These are phyloP conservation scores for Stylonectria norvegica DNA, from an alignment of 2,329 filamentous ascomycete species.

Conservation along the genomic window DNA sequence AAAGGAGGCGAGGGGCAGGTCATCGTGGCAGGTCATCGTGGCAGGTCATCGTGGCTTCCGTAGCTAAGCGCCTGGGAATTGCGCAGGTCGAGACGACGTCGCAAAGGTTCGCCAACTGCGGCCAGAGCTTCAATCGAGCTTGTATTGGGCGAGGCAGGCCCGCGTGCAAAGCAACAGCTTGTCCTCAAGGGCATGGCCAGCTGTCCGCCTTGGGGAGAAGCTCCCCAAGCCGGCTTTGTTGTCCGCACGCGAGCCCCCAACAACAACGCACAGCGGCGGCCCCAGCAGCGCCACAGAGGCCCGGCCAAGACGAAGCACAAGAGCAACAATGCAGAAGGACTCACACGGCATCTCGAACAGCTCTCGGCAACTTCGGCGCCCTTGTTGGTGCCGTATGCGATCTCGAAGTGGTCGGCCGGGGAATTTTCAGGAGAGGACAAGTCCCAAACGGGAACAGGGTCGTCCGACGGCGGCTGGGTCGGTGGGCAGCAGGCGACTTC, in stretches of 20 bases:
- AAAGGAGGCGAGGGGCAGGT: slow-evolving; percentile 6
- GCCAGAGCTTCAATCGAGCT: slow-evolving; percentile 22
- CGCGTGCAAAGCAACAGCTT: slow-evolving; percentile 3
- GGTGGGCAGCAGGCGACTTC: slow-evolving; percentile 7
- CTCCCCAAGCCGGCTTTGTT: slow-evolving; percentile 4
- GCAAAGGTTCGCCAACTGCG: slow-evolving; percentile 7
- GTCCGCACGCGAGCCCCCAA: slow-evolving; percentile 11
- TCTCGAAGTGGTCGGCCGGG: slow-evolving; percentile 16
- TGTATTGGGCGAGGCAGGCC: slow-evolving; percentile 6
- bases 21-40: too few relatives aligned
- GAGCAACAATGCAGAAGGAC: slow-evolving; percentile 19
- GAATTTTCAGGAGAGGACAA: slow-evolving; percentile 8
- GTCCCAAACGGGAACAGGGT: slow-evolving; percentile 7
- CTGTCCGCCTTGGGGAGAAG: slow-evolving; percentile 7
- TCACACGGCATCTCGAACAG: slow-evolving; percentile 39
- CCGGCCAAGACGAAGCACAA: slow-evolving; percentile 9
- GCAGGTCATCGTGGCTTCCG: slow-evolving; percentile 6
- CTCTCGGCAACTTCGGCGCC: slow-evolving; percentile 24
- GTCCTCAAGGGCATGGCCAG: slow-evolving; percentile 2
- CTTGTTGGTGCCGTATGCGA: slow-evolving; percentile 14
- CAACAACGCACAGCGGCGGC: background rate
- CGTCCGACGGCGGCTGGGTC: slow-evolving; percentile 14
- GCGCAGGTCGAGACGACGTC: slow-evolving; percentile 1
- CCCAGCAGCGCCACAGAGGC: slow-evolving; percentile 5
- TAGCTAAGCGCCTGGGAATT: slow-evolving; percentile 4